Percentiles rank a stretch among this genome's conserved stretches.
Evolutionary conservation across 1,284 basidiomycete genomes (phyloP).

Genomic region (Puccinia triticina): DNA sequence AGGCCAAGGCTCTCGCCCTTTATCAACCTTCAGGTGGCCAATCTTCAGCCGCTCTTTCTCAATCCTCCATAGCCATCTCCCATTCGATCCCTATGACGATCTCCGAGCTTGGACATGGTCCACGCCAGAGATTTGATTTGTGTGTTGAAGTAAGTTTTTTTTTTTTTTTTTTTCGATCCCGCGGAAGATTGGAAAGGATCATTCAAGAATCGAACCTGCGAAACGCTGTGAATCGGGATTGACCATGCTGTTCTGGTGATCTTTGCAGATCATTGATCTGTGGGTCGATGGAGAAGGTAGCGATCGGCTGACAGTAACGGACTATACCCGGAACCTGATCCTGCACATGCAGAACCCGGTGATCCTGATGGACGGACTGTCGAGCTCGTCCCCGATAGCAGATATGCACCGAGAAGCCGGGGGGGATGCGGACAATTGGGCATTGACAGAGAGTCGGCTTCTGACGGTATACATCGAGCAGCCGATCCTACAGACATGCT

Average conservation of each 20-base stretch:
- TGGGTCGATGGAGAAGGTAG: slow-evolving; percentile 15
- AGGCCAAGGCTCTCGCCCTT: background rate
- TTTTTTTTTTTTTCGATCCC: background rate
- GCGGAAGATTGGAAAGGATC: background rate
- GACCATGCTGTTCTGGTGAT: background rate
- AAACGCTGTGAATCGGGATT: background rate
- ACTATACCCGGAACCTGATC: slow-evolving; percentile 17
- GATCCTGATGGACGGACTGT: background rate
- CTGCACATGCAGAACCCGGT: background rate
- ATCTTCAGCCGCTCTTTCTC: background rate
- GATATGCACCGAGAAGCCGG: background rate
- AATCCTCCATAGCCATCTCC: background rate
- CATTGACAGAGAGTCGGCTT: background rate
- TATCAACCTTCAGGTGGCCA: background rate
- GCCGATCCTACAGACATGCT: slow-evolving; percentile 19
- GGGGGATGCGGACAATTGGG: slow-evolving; percentile 10
- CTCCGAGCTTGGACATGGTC: background rate
- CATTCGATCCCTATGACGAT: slow-evolving; percentile 17
- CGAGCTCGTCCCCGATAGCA: background rate
- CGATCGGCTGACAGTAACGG: slow-evolving; percentile 43
- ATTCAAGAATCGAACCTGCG: background rate
- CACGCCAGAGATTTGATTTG: slow-evolving; percentile 22
- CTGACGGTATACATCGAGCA: slow-evolving; percentile 22
- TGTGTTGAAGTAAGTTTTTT: slow-evolving; percentile 34
- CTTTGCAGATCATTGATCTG: slow-evolving; percentile 27